Evolutionary conservation across 163 green algal genomes (phyloP).

Genomic region (Scenedesmus sp.): DNA sequence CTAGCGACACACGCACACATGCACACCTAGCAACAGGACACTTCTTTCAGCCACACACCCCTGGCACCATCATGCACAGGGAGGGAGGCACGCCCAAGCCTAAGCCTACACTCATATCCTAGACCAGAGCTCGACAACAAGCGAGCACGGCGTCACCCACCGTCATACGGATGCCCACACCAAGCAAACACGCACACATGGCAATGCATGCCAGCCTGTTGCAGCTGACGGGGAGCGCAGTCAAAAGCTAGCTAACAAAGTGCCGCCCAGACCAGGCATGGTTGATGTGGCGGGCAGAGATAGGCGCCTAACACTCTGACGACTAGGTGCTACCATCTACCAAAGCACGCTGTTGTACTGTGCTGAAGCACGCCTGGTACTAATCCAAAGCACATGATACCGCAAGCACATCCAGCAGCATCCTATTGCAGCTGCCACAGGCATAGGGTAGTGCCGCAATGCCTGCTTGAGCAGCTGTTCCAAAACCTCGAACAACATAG

Average conservation of each 20-base stretch:
- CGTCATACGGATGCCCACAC: not conserved
- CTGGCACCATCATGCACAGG: not conserved
- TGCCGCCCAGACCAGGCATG: not conserved
- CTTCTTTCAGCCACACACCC: not conserved
- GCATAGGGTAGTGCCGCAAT: not conserved
- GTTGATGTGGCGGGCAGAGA: not conserved
- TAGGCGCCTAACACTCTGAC: not conserved
- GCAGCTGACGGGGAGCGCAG: not conserved
- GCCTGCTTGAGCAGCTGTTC: not conserved
- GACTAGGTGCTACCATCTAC: not conserved
- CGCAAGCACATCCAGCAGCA: not conserved
- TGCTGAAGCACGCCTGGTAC: not conserved
- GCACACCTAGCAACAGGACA: not conserved
- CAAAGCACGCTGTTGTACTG: not conserved
- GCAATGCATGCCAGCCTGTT: not conserved
- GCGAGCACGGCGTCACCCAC: not conserved
- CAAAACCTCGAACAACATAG: not conserved
- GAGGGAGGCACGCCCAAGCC: not conserved
- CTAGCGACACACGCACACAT: not conserved
- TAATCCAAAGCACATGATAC: not conserved
- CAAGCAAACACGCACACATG: not conserved
- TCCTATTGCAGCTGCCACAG: not conserved
- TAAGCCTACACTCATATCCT: not conserved
- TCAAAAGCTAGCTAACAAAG: not conserved
- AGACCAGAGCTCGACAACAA: not conserved